These are phyloP conservation scores for Linnemannia schmuckeri DNA, from an alignment of 192 early-diverging fungal genomes.

Conservation along the genomic window DNA sequence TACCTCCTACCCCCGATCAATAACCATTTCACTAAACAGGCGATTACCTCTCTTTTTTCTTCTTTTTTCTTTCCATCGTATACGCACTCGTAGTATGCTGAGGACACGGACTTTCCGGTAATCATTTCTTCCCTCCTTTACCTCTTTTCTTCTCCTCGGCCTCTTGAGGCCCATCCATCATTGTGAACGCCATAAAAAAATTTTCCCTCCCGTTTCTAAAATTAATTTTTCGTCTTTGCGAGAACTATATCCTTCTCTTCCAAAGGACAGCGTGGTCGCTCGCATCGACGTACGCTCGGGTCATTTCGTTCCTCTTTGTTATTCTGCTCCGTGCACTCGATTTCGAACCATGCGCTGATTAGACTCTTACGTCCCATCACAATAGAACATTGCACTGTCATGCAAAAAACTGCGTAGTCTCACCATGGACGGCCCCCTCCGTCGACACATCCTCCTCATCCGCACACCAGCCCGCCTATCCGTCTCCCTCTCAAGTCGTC, in stretches of 20 bases:
- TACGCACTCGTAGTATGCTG: constrained; percentile 17
- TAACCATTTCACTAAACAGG: not conserved
- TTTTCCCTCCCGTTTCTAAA: not conserved
- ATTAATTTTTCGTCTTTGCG: not conserved
- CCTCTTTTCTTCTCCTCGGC: too few species aligned
- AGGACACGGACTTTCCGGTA: constrained; percentile 47
- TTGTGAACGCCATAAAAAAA: not conserved
- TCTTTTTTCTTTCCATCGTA: not conserved
- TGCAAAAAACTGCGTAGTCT: constrained; percentile 30
- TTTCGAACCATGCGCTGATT: not conserved
- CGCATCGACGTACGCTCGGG: not conserved
- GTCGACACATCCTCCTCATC: constrained; percentile 46
- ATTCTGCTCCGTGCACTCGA: not conserved
- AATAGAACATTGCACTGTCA: constrained; percentile 20
- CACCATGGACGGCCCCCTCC: constrained; percentile 35
- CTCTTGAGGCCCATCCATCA: not conserved
- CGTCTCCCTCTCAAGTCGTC: constrained; percentile 23
- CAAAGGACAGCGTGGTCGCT: not conserved
- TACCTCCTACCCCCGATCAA: not conserved
- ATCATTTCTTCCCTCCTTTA: not conserved
- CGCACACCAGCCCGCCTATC: constrained; percentile 39
- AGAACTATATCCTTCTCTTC: not conserved
- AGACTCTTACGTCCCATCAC: not conserved
- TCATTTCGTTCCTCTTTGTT: not conserved
- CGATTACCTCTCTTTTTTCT: not conserved